phyloP scores from a whole-genome alignment of 352 stramenopile species.

The Globisporangium sylvaticum region DNA sequence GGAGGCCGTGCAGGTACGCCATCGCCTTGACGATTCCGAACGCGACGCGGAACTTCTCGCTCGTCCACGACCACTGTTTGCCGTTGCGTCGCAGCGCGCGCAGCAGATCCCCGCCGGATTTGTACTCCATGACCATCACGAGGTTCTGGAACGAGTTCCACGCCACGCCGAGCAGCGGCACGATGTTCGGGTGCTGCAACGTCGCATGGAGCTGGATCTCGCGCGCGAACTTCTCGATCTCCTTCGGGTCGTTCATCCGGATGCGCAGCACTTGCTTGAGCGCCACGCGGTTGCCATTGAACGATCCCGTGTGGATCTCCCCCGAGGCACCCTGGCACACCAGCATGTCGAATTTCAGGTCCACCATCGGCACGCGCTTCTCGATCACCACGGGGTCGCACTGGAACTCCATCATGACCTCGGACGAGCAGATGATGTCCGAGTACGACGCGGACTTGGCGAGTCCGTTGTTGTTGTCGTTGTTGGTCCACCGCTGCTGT shows the following conservation, averaged over 20 bases:
- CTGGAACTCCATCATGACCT: conserved; percentile 47
- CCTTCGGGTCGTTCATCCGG: conserved; percentile 36
- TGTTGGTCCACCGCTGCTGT: conserved; percentile 5
- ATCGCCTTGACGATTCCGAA: conserved; percentile 37
- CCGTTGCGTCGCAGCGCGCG: conserved; percentile 2
- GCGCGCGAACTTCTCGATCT: conserved; percentile 48
- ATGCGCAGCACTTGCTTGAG: conserved; percentile 41
- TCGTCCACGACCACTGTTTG: conserved; percentile 27
- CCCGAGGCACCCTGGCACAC: conserved; percentile 32
- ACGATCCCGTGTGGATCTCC: conserved; percentile 39
- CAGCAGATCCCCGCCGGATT: conserved; percentile 39
- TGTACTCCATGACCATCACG: conserved; percentile 41
- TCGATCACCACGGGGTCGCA: conserved; percentile 37
- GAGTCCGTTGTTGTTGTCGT: conserved; percentile 16
- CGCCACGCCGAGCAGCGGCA: conserved; percentile 47
- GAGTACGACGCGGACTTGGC: conserved; percentile 31
- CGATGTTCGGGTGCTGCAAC: conserved; percentile 53
- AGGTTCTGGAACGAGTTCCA: conserved; percentile 64
- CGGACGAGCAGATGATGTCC: conserved; percentile 39
- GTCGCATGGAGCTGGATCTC: conserved; percentile 55
- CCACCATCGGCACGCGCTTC: conserved; percentile 50
- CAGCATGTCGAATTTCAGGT: conserved; percentile 37
- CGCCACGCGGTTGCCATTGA: conserved; percentile 28
- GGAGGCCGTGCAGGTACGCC: conserved; percentile 43
- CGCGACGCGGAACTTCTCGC: conserved; percentile 45